Evolutionary conservation across 805 yeast genomes (phyloP).

Genomic region (Suhomyces canberraensis): DNA sequence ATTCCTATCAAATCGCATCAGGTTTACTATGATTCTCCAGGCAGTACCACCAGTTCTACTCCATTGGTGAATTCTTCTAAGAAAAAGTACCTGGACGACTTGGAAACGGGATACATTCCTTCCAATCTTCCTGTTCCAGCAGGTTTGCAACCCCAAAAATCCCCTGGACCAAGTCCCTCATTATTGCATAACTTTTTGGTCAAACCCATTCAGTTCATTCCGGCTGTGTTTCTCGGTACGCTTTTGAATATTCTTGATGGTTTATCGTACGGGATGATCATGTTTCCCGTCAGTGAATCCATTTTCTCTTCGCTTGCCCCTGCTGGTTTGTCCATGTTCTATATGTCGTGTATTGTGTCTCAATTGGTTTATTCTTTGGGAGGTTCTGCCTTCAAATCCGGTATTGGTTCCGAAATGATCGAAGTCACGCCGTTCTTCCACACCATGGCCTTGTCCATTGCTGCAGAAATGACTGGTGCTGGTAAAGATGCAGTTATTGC

Average conservation of each 20-base stretch:
- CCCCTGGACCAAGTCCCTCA: conserved; percentile 1
- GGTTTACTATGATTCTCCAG: conserved; percentile 2
- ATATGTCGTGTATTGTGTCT: conserved; percentile 84
- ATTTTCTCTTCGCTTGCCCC: conserved; percentile 78
- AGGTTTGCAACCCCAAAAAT: background rate
- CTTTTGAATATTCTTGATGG: conserved; percentile 88
- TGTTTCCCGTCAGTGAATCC: conserved; percentile 86
- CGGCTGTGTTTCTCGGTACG: conserved; percentile 84
- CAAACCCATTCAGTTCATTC: conserved; percentile 51
- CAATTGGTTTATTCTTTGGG: conserved; percentile 88
- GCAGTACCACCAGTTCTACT: conserved; percentile 7
- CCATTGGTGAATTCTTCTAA: conserved; percentile 12
- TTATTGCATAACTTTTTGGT: conserved; percentile 7
- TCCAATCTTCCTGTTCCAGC: background rate
- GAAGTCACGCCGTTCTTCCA: conserved; percentile 99
- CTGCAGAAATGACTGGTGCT: conserved; percentile 50
- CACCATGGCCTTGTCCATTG: conserved; percentile 79
- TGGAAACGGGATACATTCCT: conserved; percentile 4
- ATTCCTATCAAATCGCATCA: conserved; percentile 9
- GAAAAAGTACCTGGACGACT: conserved; percentile 9
- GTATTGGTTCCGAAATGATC: conserved; percentile 98
- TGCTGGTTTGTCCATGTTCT: conserved; percentile 90
- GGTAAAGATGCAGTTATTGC: conserved; percentile 58
- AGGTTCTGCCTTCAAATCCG: conserved; percentile 82
- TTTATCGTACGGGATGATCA: conserved; percentile 93